Evolutionary conservation across 352 stramenopile species (phyloP).

Genomic region (Globisporangium carolinianum): DNA sequence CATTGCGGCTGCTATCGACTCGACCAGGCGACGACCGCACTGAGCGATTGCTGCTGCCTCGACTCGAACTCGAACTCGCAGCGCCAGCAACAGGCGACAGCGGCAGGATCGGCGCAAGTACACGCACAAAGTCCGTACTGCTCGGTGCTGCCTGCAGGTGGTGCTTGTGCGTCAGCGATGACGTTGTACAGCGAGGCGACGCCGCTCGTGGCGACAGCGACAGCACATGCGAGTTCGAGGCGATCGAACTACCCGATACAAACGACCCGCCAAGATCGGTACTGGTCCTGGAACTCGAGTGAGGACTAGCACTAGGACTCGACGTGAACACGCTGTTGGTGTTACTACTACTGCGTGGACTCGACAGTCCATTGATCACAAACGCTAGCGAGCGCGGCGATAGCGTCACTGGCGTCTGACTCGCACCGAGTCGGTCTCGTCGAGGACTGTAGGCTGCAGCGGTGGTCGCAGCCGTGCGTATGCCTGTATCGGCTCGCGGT

Average conservation of each 20-base stretch:
- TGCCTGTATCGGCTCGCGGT: no score
- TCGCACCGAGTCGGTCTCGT: no score
- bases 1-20: background rate
- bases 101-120: conserved; percentile 7
- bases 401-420: no score
- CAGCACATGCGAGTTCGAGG: background rate
- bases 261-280: conserved; percentile 13
- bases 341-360: conserved; percentile 6
- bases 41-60: background rate
- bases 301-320: no score
- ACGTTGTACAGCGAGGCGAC: no score
- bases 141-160: background rate
- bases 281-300: background rate
- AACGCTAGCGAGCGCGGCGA: background rate
- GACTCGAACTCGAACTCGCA: background rate
- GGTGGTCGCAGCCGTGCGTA: background rate
- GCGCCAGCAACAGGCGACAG: background rate
- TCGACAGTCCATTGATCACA: background rate
- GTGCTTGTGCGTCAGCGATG: background rate
- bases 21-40: conserved; percentile 5
- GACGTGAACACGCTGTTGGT: background rate
- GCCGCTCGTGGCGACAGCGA: background rate
- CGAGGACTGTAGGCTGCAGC: background rate
- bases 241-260: background rate
- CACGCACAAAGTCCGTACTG: conserved; percentile 4